Conservation (phyloP, 2,329 filamentous ascomycete species). For the Blastomyces gilchristii region DNA sequence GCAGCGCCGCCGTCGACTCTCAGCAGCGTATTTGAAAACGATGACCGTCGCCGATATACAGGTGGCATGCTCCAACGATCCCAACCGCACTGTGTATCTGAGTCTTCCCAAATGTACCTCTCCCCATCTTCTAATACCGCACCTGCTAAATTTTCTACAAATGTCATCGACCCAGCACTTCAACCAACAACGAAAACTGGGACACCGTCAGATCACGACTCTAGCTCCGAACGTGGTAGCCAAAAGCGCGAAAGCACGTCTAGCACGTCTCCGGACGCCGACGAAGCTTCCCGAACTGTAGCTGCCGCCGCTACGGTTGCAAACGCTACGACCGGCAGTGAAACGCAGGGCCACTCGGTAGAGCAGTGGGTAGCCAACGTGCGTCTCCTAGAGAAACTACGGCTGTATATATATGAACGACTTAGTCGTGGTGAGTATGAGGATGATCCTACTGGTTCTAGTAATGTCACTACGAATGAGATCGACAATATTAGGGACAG, state of each 20-base stretch:
- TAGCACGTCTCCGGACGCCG: constrained; percentile 22
- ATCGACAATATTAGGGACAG: constrained; percentile 9
- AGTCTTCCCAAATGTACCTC: constrained; percentile 6
- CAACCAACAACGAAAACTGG: constrained; percentile 16
- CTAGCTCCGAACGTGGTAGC: background rate
- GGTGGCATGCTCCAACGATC: constrained; percentile 50
- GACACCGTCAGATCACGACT: constrained; percentile 5
- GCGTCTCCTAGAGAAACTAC: constrained; percentile 51
- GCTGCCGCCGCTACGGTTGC: constrained; percentile 5
- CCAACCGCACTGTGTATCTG: constrained; percentile 31
- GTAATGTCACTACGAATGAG: constrained; percentile 14
- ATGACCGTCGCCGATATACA: constrained; percentile 51
- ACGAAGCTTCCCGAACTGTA: constrained; percentile 23
- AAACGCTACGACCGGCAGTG: background rate
- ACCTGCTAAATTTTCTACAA: constrained; percentile 25
- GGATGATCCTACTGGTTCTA: constrained; percentile 10
- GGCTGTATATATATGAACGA: constrained; percentile 47
- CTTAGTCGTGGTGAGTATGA: constrained; percentile 45
- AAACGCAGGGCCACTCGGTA: constrained; percentile 19
- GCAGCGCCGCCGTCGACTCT: constrained; percentile 53
- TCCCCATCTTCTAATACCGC: background rate
- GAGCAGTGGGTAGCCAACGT: constrained; percentile 56
- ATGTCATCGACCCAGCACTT: constrained; percentile 36
- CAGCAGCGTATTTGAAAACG: constrained; percentile 49
- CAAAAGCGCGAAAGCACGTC: background rate